Conservation (phyloP, 1,284 basidiomycete genomes). For the Leccinum angustisporum region DNA sequence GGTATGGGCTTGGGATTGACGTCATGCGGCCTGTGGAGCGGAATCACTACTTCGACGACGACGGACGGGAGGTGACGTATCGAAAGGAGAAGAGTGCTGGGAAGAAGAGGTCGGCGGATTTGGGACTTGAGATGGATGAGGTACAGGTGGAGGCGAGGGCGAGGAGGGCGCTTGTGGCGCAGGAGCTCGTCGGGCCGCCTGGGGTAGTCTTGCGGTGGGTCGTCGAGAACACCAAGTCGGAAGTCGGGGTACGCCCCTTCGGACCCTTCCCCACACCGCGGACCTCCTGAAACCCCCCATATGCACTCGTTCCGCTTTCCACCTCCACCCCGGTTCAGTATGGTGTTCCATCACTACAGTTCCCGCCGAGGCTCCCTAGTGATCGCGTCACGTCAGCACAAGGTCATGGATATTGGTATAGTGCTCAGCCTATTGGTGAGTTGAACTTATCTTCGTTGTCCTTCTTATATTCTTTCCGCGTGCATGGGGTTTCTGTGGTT, state of each 20-base stretch:
- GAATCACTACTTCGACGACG: too few species aligned
- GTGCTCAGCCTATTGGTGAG: slow-evolving; percentile 22
- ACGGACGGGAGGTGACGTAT: too few species aligned
- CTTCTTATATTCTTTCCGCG: not conserved
- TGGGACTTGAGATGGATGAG: slow-evolving; percentile 22
- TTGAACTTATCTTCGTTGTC: slow-evolving; percentile 10
- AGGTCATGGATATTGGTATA: slow-evolving; percentile 28
- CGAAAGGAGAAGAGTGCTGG: too few species aligned
- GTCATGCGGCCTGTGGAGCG: too few species aligned
- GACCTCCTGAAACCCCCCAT: slow-evolving; percentile 2
- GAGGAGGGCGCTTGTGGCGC: slow-evolving; percentile 23
- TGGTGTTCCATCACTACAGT: slow-evolving; percentile 14
- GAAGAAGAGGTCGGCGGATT: too few species aligned
- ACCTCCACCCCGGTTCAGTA: slow-evolving; percentile 15
- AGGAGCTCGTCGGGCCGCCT: slow-evolving; percentile 27
- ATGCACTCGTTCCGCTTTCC: slow-evolving; percentile 14
- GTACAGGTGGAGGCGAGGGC: slow-evolving; percentile 24
- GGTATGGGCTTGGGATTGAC: too few species aligned
- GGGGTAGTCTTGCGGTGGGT: slow-evolving; percentile 16
- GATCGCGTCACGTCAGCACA: slow-evolving; percentile 12
- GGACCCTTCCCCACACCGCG: slow-evolving; percentile 8
- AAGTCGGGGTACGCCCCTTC: slow-evolving; percentile 9
- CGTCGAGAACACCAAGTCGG: slow-evolving; percentile 1
- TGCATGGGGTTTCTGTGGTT: not conserved
- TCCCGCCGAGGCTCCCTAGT: slow-evolving; percentile 23